Conservation (phyloP, 805 yeast species). For the Candida dendrica region DNA sequence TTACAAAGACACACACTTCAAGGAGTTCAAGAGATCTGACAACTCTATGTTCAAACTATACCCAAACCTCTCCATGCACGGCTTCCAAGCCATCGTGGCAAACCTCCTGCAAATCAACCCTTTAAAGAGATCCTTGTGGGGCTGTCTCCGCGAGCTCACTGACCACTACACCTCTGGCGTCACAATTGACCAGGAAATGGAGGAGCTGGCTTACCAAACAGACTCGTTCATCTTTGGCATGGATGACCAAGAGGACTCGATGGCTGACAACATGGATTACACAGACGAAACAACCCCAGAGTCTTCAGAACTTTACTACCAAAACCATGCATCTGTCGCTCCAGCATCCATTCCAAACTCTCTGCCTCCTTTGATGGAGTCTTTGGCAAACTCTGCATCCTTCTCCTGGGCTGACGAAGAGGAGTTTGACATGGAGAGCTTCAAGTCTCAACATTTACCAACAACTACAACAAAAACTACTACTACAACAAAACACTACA, state of each 20-base stretch:
- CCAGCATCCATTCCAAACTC: not conserved
- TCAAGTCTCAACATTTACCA: not conserved
- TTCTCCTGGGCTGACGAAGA: not conserved
- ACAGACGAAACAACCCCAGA: not conserved
- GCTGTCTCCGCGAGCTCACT: conserved; percentile 42
- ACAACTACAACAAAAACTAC: no score
- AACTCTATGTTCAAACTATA: conserved; percentile 70
- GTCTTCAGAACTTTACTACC: not conserved
- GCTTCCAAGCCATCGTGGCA: conserved; percentile 57
- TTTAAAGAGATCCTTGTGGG: conserved; percentile 40
- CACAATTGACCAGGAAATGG: conserved; percentile 62
- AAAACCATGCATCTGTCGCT: no score
- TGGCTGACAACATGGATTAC: not conserved
- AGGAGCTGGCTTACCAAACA: conserved; percentile 7
- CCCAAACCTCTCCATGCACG: conserved; percentile 65
- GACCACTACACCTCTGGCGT: conserved; percentile 29
- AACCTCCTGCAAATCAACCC: conserved; percentile 64
- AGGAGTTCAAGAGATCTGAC: conserved; percentile 60
- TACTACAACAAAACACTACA: not conserved
- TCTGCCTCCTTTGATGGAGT: not conserved
- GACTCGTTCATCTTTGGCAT: conserved; percentile 1
- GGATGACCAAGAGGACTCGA: not conserved
- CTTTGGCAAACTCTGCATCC: not conserved
- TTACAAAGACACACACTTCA: conserved; percentile 57
- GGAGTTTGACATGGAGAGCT: not conserved